These are phyloP conservation scores for Candida succiphila DNA, from an alignment of 805 yeast genomes.

Conservation along the genomic window DNA sequence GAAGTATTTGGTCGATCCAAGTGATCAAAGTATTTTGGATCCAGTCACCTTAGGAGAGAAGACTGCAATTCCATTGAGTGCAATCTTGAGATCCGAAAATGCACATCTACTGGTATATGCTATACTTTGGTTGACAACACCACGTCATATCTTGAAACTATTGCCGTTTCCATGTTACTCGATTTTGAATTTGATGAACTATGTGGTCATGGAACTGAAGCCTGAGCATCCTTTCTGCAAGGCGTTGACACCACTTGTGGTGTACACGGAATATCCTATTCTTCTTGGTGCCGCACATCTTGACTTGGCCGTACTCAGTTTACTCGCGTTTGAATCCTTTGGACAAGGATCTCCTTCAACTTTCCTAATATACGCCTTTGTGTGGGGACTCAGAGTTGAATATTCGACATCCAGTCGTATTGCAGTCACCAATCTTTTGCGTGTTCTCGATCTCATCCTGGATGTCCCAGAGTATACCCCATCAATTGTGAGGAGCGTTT, in stretches of 20 bases:
- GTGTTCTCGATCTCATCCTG: conserved; percentile 12
- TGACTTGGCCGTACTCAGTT: conserved; percentile 24
- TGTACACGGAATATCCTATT: conserved; percentile 27
- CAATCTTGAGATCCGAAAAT: conserved; percentile 29
- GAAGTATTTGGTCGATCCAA: conserved; percentile 7
- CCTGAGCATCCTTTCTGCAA: conserved; percentile 21
- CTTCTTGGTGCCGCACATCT: conserved; percentile 27
- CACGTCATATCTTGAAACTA: conserved; percentile 22
- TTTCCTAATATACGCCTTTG: conserved; percentile 21
- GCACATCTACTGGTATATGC: conserved; percentile 27
- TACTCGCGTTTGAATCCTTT: conserved; percentile 20
- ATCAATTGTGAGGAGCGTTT: conserved; percentile 2
- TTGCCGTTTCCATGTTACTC: conserved; percentile 32
- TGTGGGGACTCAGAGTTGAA: conserved; percentile 30
- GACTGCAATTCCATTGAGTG: conserved; percentile 19
- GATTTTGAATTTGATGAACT: conserved; percentile 25
- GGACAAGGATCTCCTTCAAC: conserved; percentile 17
- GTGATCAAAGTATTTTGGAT: neutral
- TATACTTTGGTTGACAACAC: conserved; percentile 27
- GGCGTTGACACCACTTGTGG: conserved; percentile 27
- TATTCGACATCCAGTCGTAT: conserved; percentile 24
- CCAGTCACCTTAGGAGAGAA: conserved; percentile 1
- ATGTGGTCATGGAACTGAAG: conserved; percentile 22
- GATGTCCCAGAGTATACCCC: conserved; percentile 9
- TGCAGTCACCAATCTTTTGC: conserved; percentile 16